A percentile compares a stretch with the other conserved stretches of the same genome.
These are phyloP conservation scores for Aspergillus nomiae DNA, from an alignment of 2,329 filamentous ascomycete species.

Conservation along the genomic window DNA sequence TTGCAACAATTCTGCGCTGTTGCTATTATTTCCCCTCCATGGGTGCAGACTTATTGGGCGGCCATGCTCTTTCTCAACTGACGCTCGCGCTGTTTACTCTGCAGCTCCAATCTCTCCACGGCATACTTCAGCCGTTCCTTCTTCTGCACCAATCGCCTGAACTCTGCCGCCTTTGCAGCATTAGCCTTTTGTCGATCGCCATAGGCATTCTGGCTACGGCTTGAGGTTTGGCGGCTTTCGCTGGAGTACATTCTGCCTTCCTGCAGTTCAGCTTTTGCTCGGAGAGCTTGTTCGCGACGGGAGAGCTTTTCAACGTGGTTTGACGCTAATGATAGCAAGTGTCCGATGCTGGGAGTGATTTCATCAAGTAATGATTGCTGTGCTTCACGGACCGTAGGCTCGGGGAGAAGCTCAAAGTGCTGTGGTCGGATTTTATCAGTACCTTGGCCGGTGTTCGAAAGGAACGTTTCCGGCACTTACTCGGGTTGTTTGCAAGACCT, in stretches of 20 bases:
- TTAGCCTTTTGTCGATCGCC: constrained; percentile 27
- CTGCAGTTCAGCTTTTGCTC: constrained; percentile 80
- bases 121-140: constrained; percentile 85
- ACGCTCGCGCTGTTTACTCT: constrained; percentile 75
- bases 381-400: constrained; percentile 76
- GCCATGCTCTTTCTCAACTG: constrained; percentile 75
- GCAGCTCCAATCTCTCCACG: constrained; percentile 80
- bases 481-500: constrained; percentile 64
- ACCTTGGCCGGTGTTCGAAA: neutral
- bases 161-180: constrained; percentile 54
- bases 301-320: constrained; percentile 80
- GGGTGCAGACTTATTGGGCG: constrained; percentile 39
- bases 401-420: constrained; percentile 92
- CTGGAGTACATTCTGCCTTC: constrained; percentile 65
- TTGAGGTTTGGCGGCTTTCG: constrained; percentile 33
- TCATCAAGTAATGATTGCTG: constrained; percentile 84
- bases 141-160: constrained; percentile 73
- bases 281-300: constrained; percentile 78
- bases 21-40: neutral
- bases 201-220: constrained; percentile 18
- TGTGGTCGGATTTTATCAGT: constrained; percentile 38
- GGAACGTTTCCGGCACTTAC: constrained; percentile 41
- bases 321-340: constrained; percentile 78
- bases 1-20: neutral
- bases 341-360: constrained; percentile 81